Evolutionary conservation across 2,329 filamentous ascomycete species (phyloP).

Genomic region (Penicillium sp.): DNA sequence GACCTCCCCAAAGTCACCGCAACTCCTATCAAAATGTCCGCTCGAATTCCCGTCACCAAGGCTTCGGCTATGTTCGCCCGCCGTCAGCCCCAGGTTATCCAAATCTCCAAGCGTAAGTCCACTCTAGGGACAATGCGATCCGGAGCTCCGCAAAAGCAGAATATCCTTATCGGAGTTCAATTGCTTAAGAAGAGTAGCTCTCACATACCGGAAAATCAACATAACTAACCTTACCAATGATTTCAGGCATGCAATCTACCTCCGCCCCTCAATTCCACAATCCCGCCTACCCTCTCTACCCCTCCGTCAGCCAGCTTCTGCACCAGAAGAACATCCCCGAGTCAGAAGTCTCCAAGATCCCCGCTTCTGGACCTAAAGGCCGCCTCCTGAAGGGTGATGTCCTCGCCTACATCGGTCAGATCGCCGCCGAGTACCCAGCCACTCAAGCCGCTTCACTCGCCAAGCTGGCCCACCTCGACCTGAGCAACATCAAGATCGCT

Average conservation of each 20-base stretch:
- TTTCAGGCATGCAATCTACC: conserved; percentile 37
- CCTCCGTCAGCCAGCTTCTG: conserved; percentile 80
- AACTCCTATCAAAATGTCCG: conserved; percentile 32
- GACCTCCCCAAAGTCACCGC: conserved; percentile 9
- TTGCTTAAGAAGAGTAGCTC: background rate
- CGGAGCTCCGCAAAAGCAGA: background rate
- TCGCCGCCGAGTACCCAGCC: conserved; percentile 70
- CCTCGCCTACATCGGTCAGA: conserved; percentile 80
- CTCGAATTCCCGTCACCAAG: conserved; percentile 33
- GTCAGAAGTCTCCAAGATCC: conserved; percentile 77
- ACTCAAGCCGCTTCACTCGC: conserved; percentile 70
- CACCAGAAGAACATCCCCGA: conserved; percentile 75
- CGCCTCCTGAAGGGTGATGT: conserved; percentile 94
- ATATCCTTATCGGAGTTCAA: conserved; percentile 1
- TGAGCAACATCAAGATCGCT: conserved; percentile 91
- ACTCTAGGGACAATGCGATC: conserved; percentile 3
- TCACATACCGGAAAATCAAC: background rate
- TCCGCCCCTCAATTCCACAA: conserved; percentile 40
- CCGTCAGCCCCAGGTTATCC: conserved; percentile 33
- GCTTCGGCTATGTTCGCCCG: conserved; percentile 37
- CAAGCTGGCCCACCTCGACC: conserved; percentile 80
- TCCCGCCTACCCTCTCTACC: conserved; percentile 56
- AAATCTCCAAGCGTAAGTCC: conserved; percentile 37
- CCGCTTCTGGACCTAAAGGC: conserved; percentile 81
- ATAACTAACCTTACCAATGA: conserved; percentile 5